Conservation (phyloP, 352 stramenopile genomes). For the Thraustotheca clavata region DNA sequence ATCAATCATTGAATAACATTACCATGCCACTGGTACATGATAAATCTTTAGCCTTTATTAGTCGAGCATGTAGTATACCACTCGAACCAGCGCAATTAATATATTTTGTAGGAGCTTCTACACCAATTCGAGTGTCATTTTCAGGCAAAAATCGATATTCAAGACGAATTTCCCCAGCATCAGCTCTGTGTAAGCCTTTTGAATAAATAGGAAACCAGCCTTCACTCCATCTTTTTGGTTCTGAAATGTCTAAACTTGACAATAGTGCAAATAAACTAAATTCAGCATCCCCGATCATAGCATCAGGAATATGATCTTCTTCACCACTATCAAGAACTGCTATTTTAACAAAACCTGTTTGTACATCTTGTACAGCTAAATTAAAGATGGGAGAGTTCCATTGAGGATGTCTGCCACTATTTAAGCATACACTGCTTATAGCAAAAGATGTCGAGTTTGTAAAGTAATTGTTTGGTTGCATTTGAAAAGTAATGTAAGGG, state of each 20-base stretch:
- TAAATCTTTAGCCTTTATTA: constrained; percentile 28
- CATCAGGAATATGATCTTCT: constrained; percentile 43
- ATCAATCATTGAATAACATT: not conserved
- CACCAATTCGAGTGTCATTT: not conserved
- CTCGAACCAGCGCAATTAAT: constrained; percentile 9
- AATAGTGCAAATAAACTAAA: constrained; percentile 31
- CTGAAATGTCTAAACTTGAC: constrained; percentile 1
- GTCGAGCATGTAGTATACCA: constrained; percentile 31
- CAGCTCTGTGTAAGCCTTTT: constrained; percentile 10
- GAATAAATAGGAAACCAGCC: constrained; percentile 37
- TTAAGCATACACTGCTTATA: constrained; percentile 37
- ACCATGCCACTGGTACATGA: constrained; percentile 29
- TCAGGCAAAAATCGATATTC: constrained; percentile 43
- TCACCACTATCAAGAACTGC: constrained; percentile 45
- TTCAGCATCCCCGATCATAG: constrained; percentile 30
- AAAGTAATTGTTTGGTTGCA: constrained; percentile 5
- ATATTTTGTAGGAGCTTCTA: constrained; percentile 11
- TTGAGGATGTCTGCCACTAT: constrained; percentile 38
- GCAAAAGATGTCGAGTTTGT: constrained; percentile 25
- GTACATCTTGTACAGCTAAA: constrained; percentile 25
- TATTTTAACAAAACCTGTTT: constrained; percentile 33
- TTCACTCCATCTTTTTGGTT: constrained; percentile 32
- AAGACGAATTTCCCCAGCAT: constrained; percentile 32
- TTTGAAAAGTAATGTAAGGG: constrained; percentile 28
- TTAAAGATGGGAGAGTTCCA: constrained; percentile 41